Base-by-base conservation (phyloP, 805 yeast species). In the Zygoascus biomembranicola region DNA sequence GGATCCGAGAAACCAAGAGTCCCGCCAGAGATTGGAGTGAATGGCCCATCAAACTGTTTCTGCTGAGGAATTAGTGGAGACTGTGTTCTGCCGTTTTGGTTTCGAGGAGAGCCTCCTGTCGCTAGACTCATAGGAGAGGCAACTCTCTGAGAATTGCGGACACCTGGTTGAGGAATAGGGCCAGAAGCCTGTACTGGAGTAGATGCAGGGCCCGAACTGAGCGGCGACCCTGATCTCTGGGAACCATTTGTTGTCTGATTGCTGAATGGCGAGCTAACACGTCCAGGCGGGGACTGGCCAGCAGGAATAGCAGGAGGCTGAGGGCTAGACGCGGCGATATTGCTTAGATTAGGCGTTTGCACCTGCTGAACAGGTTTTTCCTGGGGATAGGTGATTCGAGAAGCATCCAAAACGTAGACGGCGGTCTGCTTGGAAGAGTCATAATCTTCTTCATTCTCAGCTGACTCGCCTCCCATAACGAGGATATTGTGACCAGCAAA, bases 381-480 rank as follows among this genome's bases (percentile, higher is more conserved):
- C n/a, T 69, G 66, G 1, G 78, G 77, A 55, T 65, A 71, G 63
- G 60, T 74, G 66, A 61, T 74, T 57, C 66, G 71, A 67, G 69
- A 59, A 66, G 82, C 69, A 59, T 88, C 92, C 52, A 87, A 75
- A 37, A 81, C 79, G 61, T 77, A 85, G 18, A 86, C 74, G 9
- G 44, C 41, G 2, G 66, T 69, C 78, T 75, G 42, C 82, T 81
- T 50, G 85, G 87, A 58, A 65, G 75, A 52, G 23, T 52, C 49
- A 35, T 32, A 16, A 63, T 80, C 74, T 42, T 60, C 73, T 6
- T 69, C 72, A 55, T 74, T 76, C 28, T 72, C 65, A 8, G 84
- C 82, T 62, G 79, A 82, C 68, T 89, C 96, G 55, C 99, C 98
- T 45, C 99, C 99, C 87, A 95, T 84, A 14, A 92, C 79, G 11